Conservation (phyloP, 441 rosid genomes). For the Gossypium gossypioides region DNA sequence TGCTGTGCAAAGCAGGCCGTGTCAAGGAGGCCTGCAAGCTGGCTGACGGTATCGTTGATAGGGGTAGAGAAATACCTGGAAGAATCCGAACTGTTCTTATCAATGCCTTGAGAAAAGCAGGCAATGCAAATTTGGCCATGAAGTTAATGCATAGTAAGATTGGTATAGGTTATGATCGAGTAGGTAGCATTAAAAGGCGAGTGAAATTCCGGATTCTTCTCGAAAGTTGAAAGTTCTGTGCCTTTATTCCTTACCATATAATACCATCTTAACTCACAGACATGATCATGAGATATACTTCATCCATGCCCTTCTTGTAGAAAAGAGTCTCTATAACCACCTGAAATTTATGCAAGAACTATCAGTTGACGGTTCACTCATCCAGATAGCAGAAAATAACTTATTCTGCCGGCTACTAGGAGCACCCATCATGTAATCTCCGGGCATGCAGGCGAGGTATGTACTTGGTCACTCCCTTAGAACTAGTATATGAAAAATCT, state of each 20-base stretch:
- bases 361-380: not conserved
- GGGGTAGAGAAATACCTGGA: conserved; percentile 88
- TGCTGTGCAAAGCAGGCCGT: conserved; percentile 71
- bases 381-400: not conserved
- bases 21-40: conserved; percentile 76
- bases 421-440: not conserved
- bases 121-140: conserved; percentile 70
- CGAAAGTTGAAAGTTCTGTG: conserved; percentile 27
- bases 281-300: not conserved
- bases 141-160: conserved; percentile 92
- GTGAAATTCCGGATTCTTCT: conserved; percentile 62
- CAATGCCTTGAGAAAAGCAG: conserved; percentile 89
- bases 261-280: not conserved
- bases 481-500: not conserved
- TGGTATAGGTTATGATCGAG: conserved; percentile 75
- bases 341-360: not conserved
- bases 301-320: not conserved
- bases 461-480: not conserved
- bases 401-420: not conserved
- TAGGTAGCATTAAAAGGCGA: conserved; percentile 60
- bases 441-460: not conserved
- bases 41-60: conserved; percentile 79
- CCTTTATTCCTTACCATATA: not conserved
- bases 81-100: conserved; percentile 59
- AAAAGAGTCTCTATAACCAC: not conserved